These are phyloP conservation scores for Madurella fahalii DNA, from an alignment of 2,329 filamentous ascomycete species.

Conservation along the genomic window DNA sequence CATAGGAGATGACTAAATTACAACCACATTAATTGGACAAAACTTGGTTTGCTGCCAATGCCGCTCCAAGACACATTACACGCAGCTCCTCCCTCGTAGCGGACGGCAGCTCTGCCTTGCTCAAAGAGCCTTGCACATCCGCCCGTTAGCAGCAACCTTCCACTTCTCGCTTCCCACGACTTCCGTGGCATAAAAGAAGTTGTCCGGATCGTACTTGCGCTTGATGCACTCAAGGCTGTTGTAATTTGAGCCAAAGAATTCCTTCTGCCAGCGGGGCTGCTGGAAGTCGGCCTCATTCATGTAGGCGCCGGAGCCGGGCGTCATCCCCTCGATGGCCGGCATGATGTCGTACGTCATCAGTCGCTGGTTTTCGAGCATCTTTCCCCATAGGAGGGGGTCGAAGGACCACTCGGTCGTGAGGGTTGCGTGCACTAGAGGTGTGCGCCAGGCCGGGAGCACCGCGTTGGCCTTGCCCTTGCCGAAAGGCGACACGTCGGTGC, in stretches of 20 bases:
- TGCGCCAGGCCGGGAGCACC: slow-evolving; percentile 38
- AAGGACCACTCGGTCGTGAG: slow-evolving; percentile 33
- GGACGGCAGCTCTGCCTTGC: neutral
- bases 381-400: slow-evolving; percentile 31
- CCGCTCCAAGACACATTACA: neutral
- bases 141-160: slow-evolving; percentile 24
- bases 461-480: slow-evolving; percentile 29
- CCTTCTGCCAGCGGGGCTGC: slow-evolving; percentile 39
- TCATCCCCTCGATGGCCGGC: slow-evolving; percentile 34
- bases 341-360: slow-evolving; percentile 32
- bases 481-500: slow-evolving; percentile 31
- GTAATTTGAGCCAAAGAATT: slow-evolving; percentile 48
- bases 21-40: no score
- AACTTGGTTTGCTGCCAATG: no score
- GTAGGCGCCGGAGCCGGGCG: slow-evolving; percentile 42
- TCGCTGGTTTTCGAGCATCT: slow-evolving; percentile 28
- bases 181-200: slow-evolving; percentile 45
- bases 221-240: slow-evolving; percentile 41
- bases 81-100: neutral
- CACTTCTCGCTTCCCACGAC: slow-evolving; percentile 52
- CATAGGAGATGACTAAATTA: no score
- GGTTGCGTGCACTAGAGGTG: slow-evolving; percentile 31
- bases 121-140: slow-evolving; percentile 20
- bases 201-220: slow-evolving; percentile 44
- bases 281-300: slow-evolving; percentile 50